Conservation (phyloP, 768 basidiomycete genomes). For the Chlorophyllum brunneum region DNA sequence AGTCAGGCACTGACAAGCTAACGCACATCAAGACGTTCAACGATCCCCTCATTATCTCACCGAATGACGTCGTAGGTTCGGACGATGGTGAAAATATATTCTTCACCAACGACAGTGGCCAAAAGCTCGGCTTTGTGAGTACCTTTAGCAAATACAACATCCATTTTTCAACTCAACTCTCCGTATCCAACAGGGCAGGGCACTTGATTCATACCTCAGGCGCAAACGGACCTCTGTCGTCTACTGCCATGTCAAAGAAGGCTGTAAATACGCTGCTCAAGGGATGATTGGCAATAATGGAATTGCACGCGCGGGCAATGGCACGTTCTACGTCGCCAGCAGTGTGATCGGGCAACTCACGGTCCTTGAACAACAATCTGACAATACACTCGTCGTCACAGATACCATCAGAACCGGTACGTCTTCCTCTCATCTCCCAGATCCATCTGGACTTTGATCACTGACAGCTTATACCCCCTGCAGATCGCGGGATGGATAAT, state of each 20-base stretch:
- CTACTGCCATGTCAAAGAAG: slow-evolving; percentile 56
- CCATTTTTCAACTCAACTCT: background rate
- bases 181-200: slow-evolving; percentile 18
- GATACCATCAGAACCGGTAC: slow-evolving; percentile 55
- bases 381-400: slow-evolving; percentile 51
- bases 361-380: slow-evolving; percentile 54
- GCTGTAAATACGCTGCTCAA: slow-evolving; percentile 56
- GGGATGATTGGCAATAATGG: slow-evolving; percentile 59
- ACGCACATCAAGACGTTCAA: slow-evolving; percentile 55
- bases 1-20: slow-evolving; percentile 37
- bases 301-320: slow-evolving; percentile 52
- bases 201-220: slow-evolving; percentile 28
- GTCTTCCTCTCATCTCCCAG: background rate
- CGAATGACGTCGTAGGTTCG: slow-evolving; percentile 70
- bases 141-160: background rate
- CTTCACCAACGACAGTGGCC: slow-evolving; percentile 65
- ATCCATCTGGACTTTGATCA: background rate
- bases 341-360: slow-evolving; percentile 39
- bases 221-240: slow-evolving; percentile 46
- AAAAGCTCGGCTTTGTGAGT: slow-evolving; percentile 53
- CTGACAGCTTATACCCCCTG: background rate
- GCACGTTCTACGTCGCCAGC: slow-evolving; percentile 61
- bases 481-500: slow-evolving; percentile 59
- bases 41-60: slow-evolving; percentile 53
- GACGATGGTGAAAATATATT: slow-evolving; percentile 61